These are phyloP conservation scores for Euptelea pleiosperma DNA, from an alignment of 164 flowering plant genomes.

Conservation along the genomic window DNA sequence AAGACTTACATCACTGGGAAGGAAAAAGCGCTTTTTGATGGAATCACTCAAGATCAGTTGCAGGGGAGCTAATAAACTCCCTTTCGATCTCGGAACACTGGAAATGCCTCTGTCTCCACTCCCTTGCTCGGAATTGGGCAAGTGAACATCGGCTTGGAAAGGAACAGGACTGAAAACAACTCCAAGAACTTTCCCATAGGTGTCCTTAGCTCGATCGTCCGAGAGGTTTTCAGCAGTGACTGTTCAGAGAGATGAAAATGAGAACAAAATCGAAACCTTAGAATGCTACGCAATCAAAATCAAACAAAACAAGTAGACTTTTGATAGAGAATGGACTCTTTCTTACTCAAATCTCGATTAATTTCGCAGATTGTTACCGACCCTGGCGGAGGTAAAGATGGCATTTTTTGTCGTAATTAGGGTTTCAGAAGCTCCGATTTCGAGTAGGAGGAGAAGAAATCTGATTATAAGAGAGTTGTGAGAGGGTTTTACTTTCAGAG, in stretches of 20 bases:
- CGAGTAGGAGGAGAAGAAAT: too few species aligned
- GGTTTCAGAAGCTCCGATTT: constrained; percentile 3
- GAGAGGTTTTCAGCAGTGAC: constrained; percentile 61
- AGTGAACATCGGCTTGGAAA: constrained; percentile 45
- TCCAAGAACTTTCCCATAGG: constrained; percentile 81
- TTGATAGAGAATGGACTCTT: not conserved
- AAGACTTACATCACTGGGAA: constrained; percentile 54
- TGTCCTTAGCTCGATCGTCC: constrained; percentile 61
- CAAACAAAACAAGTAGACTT: not conserved
- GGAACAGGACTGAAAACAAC: constrained; percentile 72
- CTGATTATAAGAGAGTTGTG: too few species aligned
- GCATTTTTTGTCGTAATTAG: constrained; percentile 35
- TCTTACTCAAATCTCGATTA: constrained; percentile 75
- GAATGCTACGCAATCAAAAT: not conserved
- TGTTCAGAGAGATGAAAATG: constrained; percentile 19
- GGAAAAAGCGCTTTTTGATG: constrained; percentile 41
- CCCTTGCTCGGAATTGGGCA: constrained; percentile 23
- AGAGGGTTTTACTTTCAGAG: too few species aligned
- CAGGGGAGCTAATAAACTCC: constrained; percentile 23
- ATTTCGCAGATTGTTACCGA: constrained; percentile 84
- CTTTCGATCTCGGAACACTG: constrained; percentile 8
- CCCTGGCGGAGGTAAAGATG: constrained; percentile 75
- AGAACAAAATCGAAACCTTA: constrained; percentile 1
- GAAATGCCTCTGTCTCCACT: constrained; percentile 22
- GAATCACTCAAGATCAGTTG: constrained; percentile 28